Evolutionary conservation across 208 protist genomes (phyloP).

Genomic region (Trichomonas vaginalis): DNA sequence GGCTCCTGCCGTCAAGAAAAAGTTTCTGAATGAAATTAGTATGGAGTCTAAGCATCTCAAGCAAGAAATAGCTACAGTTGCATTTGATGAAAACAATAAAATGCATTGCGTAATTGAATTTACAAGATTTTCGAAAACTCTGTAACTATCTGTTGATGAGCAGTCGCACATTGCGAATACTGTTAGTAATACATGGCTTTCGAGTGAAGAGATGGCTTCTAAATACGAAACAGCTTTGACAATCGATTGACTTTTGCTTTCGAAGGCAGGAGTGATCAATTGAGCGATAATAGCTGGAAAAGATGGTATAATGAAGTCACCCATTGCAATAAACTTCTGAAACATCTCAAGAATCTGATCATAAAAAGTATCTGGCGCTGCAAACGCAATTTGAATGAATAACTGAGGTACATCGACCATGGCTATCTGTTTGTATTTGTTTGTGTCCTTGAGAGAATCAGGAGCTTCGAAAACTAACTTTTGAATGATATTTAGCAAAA

Average conservation of each 20-base stretch:
- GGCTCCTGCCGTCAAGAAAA: neutral
- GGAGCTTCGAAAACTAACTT: neutral
- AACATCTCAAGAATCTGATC: neutral
- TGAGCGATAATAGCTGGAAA: neutral
- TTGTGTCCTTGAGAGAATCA: neutral
- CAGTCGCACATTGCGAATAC: neutral
- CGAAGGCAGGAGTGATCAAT: neutral
- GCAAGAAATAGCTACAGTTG: neutral
- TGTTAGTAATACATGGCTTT: neutral
- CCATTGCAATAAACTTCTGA: neutral
- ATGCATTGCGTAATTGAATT: neutral
- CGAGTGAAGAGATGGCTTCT: neutral
- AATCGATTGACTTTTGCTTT: neutral
- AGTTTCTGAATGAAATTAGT: neutral
- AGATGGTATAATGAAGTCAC: neutral
- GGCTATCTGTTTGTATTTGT: neutral
- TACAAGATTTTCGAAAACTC: neutral
- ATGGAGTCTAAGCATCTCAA: neutral
- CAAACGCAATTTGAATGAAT: neutral
- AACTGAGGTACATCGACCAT: neutral
- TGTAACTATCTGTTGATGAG: neutral
- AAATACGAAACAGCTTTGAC: neutral
- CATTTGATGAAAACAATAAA: neutral
- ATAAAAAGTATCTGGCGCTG: neutral
- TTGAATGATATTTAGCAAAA: neutral